Conservation (phyloP, 257 asterid species). For the Paulownia fortunei region DNA sequence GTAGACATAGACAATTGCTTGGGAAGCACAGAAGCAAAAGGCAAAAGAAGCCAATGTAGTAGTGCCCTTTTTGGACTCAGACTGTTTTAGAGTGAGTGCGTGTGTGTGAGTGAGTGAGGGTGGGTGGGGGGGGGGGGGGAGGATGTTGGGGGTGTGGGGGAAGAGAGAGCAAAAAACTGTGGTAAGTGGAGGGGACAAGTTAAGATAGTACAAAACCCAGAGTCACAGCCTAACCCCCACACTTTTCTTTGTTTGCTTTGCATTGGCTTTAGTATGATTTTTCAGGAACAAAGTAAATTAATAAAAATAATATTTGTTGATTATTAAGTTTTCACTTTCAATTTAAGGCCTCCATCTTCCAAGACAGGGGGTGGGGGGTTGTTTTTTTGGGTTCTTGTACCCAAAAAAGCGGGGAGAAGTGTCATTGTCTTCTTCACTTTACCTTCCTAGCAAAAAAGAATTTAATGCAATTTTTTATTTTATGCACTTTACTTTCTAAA, state of each 20-base stretch:
- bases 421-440: too few relatives aligned
- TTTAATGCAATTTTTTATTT: too few relatives aligned
- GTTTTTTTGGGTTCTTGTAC: too few relatives aligned
- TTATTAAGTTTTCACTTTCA: constrained; percentile 14
- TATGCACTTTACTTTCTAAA: too few relatives aligned
- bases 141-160: constrained; percentile 66
- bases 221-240: constrained; percentile 54
- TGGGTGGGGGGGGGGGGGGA: constrained; percentile 28
- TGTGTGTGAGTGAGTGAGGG: not conserved
- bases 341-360: constrained; percentile 29
- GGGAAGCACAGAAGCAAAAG: constrained; percentile 56
- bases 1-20: constrained; percentile 66
- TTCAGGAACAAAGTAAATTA: not conserved
- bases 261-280: constrained; percentile 47
- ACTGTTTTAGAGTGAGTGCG: constrained; percentile 12
- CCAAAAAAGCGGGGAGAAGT: too few relatives aligned
- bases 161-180: constrained; percentile 56
- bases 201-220: constrained; percentile 96
- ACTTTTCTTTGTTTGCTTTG: constrained; percentile 50
- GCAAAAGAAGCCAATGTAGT: constrained; percentile 53
- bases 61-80: constrained; percentile 52
- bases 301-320: constrained; percentile 34
- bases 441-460: too few relatives aligned
- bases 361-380: too few relatives aligned
- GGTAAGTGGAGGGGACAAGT: constrained; percentile 97